Evolutionary conservation across 495 filamentous ascomycete genomes (phyloP).

Genomic region (Neurospora terricola): DNA sequence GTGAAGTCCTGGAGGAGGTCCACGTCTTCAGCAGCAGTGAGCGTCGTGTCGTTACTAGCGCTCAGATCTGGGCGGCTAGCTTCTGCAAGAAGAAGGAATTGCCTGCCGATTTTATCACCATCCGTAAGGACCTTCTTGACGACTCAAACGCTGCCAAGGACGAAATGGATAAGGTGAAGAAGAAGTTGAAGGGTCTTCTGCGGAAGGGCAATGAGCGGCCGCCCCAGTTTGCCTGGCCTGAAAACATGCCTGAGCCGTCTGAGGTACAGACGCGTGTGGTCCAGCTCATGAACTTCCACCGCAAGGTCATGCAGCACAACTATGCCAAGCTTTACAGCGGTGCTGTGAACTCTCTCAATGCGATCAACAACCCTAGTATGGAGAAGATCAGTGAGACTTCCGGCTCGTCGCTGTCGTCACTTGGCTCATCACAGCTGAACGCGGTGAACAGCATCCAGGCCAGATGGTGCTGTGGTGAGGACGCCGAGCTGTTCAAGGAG

Average conservation of each 20-base stretch:
- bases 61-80: slow-evolving; percentile 89
- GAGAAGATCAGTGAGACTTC: slow-evolving; percentile 23
- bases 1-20: slow-evolving; percentile 81
- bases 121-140: slow-evolving; percentile 90
- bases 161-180: slow-evolving; percentile 99
- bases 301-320: slow-evolving; percentile 86
- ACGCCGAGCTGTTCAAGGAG: slow-evolving; percentile 88
- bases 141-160: slow-evolving; percentile 99
- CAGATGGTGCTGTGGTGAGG: slow-evolving; percentile 94
- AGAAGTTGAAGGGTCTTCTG: slow-evolving; percentile 87
- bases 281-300: slow-evolving; percentile 95
- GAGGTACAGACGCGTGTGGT: slow-evolving; percentile 86
- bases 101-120: slow-evolving; percentile 68
- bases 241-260: slow-evolving; percentile 84
- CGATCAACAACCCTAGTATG: slow-evolving; percentile 34
- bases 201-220: slow-evolving; percentile 81
- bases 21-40: slow-evolving; percentile 91
- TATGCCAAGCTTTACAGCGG: slow-evolving; percentile 63
- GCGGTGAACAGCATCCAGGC: slow-evolving; percentile 63
- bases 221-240: slow-evolving; percentile 95
- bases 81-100: slow-evolving; percentile 85
- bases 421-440: slow-evolving; percentile 42
- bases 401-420: slow-evolving; percentile 18
- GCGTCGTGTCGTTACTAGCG: slow-evolving; percentile 84
- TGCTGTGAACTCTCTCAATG: slow-evolving; percentile 48